Conservation (phyloP, 441 rosid species). For the Mallotus japonicus region DNA sequence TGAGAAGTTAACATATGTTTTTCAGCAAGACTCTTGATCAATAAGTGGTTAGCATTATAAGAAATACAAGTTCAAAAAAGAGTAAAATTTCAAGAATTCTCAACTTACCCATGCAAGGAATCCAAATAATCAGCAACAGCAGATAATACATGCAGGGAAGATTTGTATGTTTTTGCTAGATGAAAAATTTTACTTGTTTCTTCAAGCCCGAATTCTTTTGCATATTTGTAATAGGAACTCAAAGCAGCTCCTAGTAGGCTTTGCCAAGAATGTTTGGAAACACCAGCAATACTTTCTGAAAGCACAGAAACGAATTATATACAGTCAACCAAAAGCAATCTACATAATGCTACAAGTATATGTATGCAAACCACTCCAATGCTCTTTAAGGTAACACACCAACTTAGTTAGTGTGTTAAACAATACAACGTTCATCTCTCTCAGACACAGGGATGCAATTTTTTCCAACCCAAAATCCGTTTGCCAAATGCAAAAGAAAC, state of each 20-base stretch:
- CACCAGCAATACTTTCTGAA: constrained; percentile 50
- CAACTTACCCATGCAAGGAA: constrained; percentile 55
- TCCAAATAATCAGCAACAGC: constrained; percentile 87
- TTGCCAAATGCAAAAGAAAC: not conserved
- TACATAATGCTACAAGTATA: too few species aligned
- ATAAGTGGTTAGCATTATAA: too few species aligned
- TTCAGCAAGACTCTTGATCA: too few species aligned
- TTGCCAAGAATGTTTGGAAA: constrained; percentile 58
- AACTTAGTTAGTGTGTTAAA: constrained; percentile 3
- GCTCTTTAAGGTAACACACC: not conserved
- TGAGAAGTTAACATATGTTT: too few species aligned
- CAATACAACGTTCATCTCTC: too few species aligned
- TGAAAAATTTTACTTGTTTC: constrained; percentile 55
- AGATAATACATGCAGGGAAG: constrained; percentile 63
- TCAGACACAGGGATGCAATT: too few species aligned
- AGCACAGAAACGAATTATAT: too few species aligned
- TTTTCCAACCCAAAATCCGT: too few species aligned
- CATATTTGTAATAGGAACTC: constrained; percentile 44
- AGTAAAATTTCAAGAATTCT: constrained; percentile 20
- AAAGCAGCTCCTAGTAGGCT: constrained; percentile 75
- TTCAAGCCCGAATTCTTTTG: constrained; percentile 32
- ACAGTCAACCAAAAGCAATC: too few species aligned
- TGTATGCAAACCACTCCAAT: too few species aligned
- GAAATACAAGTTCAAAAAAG: too few species aligned
- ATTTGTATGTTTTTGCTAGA: constrained; percentile 62